phyloP scores from a whole-genome alignment of 352 stramenopile genomes.

The Globisporangium echinulatum region DNA sequence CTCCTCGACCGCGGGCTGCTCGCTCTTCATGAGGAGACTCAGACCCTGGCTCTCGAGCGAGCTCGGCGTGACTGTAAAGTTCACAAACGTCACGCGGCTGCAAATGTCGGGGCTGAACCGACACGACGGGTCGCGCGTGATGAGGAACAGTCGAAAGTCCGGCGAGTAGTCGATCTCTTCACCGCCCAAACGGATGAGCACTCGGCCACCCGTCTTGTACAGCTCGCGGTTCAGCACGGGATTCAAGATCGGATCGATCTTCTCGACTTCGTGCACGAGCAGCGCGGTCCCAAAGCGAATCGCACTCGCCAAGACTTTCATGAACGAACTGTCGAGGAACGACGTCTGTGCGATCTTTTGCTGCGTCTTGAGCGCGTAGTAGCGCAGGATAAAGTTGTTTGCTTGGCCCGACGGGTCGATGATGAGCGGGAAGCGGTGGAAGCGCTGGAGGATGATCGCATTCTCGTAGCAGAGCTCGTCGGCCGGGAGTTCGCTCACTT shows the following conservation, averaged over 20 bases:
- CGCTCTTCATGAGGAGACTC: slow-evolving; percentile 92
- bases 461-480: slow-evolving; percentile 99
- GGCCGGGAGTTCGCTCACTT: slow-evolving; percentile 93
- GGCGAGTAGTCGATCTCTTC: slow-evolving; percentile 99
- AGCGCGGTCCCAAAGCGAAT: slow-evolving; percentile 99
- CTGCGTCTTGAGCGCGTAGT: slow-evolving; percentile 89
- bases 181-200: slow-evolving; percentile 95
- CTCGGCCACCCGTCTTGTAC: slow-evolving; percentile 97
- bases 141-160: slow-evolving; percentile 98
- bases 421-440: slow-evolving; percentile 97
- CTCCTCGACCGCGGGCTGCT: slow-evolving; percentile 97
- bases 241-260: slow-evolving; percentile 99
- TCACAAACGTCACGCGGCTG: slow-evolving; percentile 98
- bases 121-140: slow-evolving; percentile 95
- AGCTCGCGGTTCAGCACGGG: slow-evolving; percentile 99
- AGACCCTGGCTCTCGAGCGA: slow-evolving; percentile 97
- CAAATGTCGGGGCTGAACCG: slow-evolving; percentile 98
- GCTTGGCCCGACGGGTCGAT: slow-evolving; percentile 98
- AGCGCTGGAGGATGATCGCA: slow-evolving; percentile 97
- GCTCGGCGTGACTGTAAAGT: slow-evolving; percentile 99
- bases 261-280: slow-evolving; percentile 99
- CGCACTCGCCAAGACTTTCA: slow-evolving; percentile 99
- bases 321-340: slow-evolving; percentile 99
- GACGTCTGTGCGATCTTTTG: slow-evolving; percentile 97
- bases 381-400: slow-evolving; percentile 97